Base-by-base conservation (phyloP, 345 rosid genomes). In the Toxicodendron radicans region DNA sequence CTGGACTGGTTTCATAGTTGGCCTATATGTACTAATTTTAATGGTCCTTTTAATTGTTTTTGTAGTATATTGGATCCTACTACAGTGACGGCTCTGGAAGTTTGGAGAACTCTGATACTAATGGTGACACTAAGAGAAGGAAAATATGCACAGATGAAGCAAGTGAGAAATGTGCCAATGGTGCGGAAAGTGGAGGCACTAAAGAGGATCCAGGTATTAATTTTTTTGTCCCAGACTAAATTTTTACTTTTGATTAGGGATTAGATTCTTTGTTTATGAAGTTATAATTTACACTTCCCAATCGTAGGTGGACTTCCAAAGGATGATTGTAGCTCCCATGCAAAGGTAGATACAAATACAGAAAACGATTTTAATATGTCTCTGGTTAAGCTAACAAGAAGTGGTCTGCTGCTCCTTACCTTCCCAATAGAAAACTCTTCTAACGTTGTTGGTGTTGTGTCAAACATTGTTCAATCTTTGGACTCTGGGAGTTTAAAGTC, bases 351-450 rank as follows among this genome's bases (percentile, higher is more conserved):
- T 79, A 53, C 38, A 60, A 67, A 45, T 33, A 77, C 45, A 64
- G 84, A 81, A 56, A 80, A n/a, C 7, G 69, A 76, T 71, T 79
- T 78, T 78, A 75, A 54, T 78, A 89, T 94, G 79, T 92, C 99
- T 58, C 75, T 95, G 66, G 99, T 95, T 73, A 95, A 95, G 91
- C 80, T 95, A 78, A 86, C 86, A 54, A 87, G 84, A 66, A 90
- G 97, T 78, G 99, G 97, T 52, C 80, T 95, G 90, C 85, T 95
- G 80, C 90, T 95, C 33, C 80, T 95, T 66, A 86, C 87, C 45
- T 83, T 88, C 77, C 88, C 85, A 18, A 62, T 58, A 53, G 88
- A 84, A 58, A 81, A 64, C 57, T 77, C 87, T 53, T 73, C 71
- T 9, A 70, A 89, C 68, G 79, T 91, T 41, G 72, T 82, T 11